Conservation (phyloP, 78 protist species). For the Paratrimastix pyriformis region DNA sequence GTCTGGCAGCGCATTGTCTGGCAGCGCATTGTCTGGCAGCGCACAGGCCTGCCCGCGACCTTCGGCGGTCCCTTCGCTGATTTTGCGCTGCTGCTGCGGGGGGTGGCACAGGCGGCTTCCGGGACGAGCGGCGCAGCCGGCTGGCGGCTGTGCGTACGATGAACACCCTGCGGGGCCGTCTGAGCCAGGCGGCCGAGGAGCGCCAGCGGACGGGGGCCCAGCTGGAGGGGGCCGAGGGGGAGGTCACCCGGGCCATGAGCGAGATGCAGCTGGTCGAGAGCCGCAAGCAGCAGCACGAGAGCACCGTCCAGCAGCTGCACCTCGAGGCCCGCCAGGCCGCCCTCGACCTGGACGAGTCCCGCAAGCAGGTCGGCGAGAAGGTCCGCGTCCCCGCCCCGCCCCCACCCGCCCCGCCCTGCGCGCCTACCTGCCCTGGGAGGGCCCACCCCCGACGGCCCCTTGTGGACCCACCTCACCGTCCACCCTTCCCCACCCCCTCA, state of each 20-base stretch:
- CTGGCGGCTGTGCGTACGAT: conserved; percentile 8
- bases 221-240: not conserved
- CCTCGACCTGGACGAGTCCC: not conserved
- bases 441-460: not conserved
- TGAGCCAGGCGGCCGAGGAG: not conserved
- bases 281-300: not conserved
- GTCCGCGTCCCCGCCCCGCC: not conserved
- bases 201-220: conserved; percentile 4
- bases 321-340: not conserved
- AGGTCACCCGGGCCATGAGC: not conserved
- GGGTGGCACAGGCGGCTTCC: conserved; percentile 84
- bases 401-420: not conserved
- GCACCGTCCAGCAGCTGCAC: not conserved
- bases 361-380: not conserved
- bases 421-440: not conserved
- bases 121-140: conserved; percentile 36
- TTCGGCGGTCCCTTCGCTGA: too few species aligned
- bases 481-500: too few species aligned
- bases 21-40: too few species aligned
- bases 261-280: not conserved
- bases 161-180: not conserved
- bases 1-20: too few species aligned
- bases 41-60: too few species aligned
- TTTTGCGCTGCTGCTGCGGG: too few species aligned
- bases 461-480: too few species aligned